Conservation (phyloP, 352 stramenopile genomes). For the Globisporangium splendens region DNA sequence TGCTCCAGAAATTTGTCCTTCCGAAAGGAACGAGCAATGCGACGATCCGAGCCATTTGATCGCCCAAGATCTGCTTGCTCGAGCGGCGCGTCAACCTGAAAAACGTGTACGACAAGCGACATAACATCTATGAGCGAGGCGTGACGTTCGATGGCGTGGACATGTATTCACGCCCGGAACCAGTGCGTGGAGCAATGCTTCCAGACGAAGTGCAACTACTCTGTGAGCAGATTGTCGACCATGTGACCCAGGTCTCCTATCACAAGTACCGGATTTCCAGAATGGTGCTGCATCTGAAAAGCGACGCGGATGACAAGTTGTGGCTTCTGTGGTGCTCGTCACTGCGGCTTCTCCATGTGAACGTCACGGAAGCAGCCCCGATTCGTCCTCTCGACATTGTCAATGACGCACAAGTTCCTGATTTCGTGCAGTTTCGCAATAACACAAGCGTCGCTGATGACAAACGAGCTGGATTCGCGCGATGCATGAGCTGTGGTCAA, state of each 20-base stretch:
- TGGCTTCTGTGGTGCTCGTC: constrained; percentile 95
- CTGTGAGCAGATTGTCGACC: constrained; percentile 90
- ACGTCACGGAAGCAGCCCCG: constrained; percentile 1
- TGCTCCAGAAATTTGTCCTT: constrained; percentile 94
- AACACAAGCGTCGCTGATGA: neutral
- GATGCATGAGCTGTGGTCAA: constrained; percentile 85
- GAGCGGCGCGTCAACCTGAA: constrained; percentile 91
- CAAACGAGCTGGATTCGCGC: constrained; percentile 21
- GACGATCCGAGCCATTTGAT: constrained; percentile 93
- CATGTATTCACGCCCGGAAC: constrained; percentile 77
- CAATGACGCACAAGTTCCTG: constrained; percentile 59
- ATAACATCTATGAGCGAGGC: constrained; percentile 90
- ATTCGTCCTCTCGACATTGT: constrained; percentile 61
- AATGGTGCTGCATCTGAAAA: constrained; percentile 96
- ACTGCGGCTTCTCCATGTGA: constrained; percentile 66
- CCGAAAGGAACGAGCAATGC: constrained; percentile 90
- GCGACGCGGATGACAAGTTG: constrained; percentile 90
- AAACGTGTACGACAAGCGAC: constrained; percentile 88
- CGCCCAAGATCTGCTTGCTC: constrained; percentile 93
- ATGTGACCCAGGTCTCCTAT: constrained; percentile 91
- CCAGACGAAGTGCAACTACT: constrained; percentile 88
- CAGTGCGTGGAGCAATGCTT: constrained; percentile 89
- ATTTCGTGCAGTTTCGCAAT: constrained; percentile 30
- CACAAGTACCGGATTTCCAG: constrained; percentile 89
- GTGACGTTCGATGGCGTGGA: constrained; percentile 95